Evolutionary conservation across 2,329 filamentous ascomycete species (phyloP), one percentile per base, ranked within the genome.

Genomic region (Hypoxylon sp.): DNA sequence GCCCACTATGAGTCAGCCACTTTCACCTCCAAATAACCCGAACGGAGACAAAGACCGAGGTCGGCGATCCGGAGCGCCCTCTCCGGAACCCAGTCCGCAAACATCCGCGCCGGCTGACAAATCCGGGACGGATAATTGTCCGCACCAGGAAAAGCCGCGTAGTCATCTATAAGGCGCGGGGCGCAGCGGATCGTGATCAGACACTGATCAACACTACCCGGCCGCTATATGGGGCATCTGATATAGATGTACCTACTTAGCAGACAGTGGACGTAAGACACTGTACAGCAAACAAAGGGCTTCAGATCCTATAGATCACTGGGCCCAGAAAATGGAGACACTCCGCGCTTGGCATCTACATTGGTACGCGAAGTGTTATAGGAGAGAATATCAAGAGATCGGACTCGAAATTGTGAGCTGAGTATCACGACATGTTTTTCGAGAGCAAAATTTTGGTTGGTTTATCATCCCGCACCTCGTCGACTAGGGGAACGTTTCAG

Each of bases 41-140:
- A 9, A 45, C 19, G 14, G 5, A 16, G 69, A 71, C 29, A n/a
- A 14, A n/a, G 66, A 70, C 47, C 57, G 66, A 41, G 39, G 58
- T 19, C 65, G 72, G 23, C 65, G 71, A 5, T 74, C 69, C 11
- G 43, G 41, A 5, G 72, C 71, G 2, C 73, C 70, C 12, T 73
- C 71, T 1, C 72, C 71, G n/a, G 72, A 73, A 54, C 70, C 70
- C 5, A 56, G 39, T 19, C 70, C 68, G 11, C 27, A 62, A 6
- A 65, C 67, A 23, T 30, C 48, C 2, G 19, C 29, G 12, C 69
- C 66, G 3, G n/a, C 39, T 14, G 55, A 68, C 16, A 50, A 41
- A 11, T 37, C 30, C 14, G 21, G 16, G 14, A 23, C 9, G 25
- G 21, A 59, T 3, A 30, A 29, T 23, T 2, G 9, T 8, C 23